Evolutionary conservation across 768 basidiomycete species (phyloP), one percentile per base, ranked within the genome.

Genomic region (Naematelia aurantialba): DNA sequence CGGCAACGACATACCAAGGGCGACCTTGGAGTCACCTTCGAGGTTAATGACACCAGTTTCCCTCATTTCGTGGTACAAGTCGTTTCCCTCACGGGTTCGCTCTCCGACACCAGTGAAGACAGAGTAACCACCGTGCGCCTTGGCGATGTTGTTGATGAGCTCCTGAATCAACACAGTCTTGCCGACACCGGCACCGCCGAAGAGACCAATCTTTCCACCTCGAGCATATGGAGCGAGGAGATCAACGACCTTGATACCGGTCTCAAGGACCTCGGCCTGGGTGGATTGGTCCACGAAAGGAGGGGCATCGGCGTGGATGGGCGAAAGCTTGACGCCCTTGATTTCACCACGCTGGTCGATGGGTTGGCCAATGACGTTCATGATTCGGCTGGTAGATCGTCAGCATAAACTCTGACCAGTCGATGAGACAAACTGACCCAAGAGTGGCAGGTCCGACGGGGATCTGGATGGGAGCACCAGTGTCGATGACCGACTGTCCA

Each of bases 101-200:
- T 99, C 96, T 67, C 96, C 96, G 79, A 99, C 96, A 88, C 94
- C 93, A 88, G 72, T 60, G 86, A 97, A 97, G 79, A 97, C 96
- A 49, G 96, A 99, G 89, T 98, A 97, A 91, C 96, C 96, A 91
- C 96, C 96, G 79, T 99, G 96, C 54, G 96, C 96, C 83, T 99
- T 99, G 76, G 96, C 96, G 77, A 99, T 92, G 83, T 99, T 99
- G 87, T 99, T 98, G 83, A 99, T 99, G 77, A 99, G 88, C 78
- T 97, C 93, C 80, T 97, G 94, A 80, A 98, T 97, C 81, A 98
- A 82, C 78, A 99, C 96, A 58, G 96, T 98, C 85, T 99, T 99
- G 73, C 96, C 96, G 82, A 99, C 96, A 88, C 96, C 96, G 70
- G 96, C 96, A 88, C 96, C 96, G 76, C 96, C 96, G 81, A 99